Conservation (phyloP, 1,139 yeast genomes). For the Saccharomyces hybrid region DNA sequence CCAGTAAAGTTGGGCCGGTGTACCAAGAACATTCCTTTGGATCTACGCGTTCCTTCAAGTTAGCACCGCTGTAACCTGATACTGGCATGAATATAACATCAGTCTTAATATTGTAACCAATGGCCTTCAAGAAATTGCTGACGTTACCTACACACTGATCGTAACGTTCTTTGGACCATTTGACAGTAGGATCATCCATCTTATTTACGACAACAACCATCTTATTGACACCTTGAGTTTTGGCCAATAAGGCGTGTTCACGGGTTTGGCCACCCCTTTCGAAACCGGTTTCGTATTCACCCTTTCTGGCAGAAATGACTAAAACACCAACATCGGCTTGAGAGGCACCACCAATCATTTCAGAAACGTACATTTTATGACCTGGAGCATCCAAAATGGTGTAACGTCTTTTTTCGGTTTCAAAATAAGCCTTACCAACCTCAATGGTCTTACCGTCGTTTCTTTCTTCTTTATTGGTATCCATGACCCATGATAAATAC, state of each 20-base stretch:
- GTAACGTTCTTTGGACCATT: slow-evolving; percentile 93
- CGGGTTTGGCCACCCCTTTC: slow-evolving; percentile 91
- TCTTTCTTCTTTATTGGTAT: slow-evolving; percentile 97
- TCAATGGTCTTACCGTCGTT: slow-evolving; percentile 98
- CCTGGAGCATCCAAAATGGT: slow-evolving; percentile 99
- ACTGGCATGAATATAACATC: slow-evolving; percentile 93
- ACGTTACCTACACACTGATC: slow-evolving; percentile 89
- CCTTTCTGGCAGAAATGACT: slow-evolving; percentile 84
- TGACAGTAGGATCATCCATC: slow-evolving; percentile 97
- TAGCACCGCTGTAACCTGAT: slow-evolving; percentile 96
- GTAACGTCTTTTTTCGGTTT: slow-evolving; percentile 95
- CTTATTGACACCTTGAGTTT: slow-evolving; percentile 85
- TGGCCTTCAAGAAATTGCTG: slow-evolving; percentile 70
- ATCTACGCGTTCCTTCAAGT: slow-evolving; percentile 78
- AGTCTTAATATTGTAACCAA: slow-evolving; percentile 76
- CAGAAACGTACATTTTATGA: slow-evolving; percentile 95
- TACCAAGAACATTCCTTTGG: slow-evolving; percentile 83
- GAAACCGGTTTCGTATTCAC: slow-evolving; percentile 95
- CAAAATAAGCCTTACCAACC: slow-evolving; percentile 95
- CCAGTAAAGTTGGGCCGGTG: slow-evolving; percentile 83
- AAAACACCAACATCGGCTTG: slow-evolving; percentile 93
- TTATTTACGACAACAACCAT: slow-evolving; percentile 90
- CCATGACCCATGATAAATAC: slow-evolving; percentile 99
- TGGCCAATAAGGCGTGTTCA: slow-evolving; percentile 86
- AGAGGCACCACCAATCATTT: slow-evolving; percentile 99